These are phyloP conservation scores for Saccharomycopsis javanensis DNA, from an alignment of 805 yeast genomes.

Conservation along the genomic window DNA sequence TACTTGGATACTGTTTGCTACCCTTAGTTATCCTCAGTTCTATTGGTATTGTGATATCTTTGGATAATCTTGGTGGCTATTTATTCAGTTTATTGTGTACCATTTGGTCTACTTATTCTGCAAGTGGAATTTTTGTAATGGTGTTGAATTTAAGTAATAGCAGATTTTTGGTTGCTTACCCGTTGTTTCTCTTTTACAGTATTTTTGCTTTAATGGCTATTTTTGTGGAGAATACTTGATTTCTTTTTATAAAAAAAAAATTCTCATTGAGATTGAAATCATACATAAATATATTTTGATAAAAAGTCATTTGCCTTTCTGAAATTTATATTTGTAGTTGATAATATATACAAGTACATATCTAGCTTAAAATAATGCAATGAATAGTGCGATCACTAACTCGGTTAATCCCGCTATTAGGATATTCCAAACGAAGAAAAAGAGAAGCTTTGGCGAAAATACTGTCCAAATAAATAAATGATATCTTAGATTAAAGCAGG, in stretches of 20 bases:
- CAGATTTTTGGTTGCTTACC: conserved; percentile 86
- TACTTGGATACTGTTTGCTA: conserved; percentile 85
- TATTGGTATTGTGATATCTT: conserved; percentile 51
- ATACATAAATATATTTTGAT: not conserved
- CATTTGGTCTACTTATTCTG: conserved; percentile 85
- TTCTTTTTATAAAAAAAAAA: not conserved
- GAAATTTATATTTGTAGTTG: not conserved
- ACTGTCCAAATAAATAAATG: conserved; percentile 97
- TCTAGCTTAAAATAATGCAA: not conserved
- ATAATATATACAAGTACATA: not conserved
- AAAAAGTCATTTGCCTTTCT: not conserved
- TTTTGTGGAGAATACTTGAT: conserved; percentile 39
- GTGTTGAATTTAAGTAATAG: conserved; percentile 77
- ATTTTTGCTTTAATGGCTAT: conserved; percentile 95
- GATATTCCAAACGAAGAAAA: conserved; percentile 52
- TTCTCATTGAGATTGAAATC: not conserved
- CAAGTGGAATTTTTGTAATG: conserved; percentile 86
- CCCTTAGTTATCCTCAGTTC: conserved; percentile 78
- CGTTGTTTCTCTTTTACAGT: conserved; percentile 81
- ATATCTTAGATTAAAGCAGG: conserved; percentile 68
- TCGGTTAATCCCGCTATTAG: conserved; percentile 12
- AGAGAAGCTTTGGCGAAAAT: conserved; percentile 85
- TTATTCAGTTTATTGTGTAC: conserved; percentile 56
- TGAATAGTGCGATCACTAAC: conserved; percentile 1
- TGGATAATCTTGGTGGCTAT: conserved; percentile 73